Evolutionary conservation across 306 rosid species (phyloP), one percentile per base, ranked within the genome.

Genomic region (Albizia julibrissin): DNA sequence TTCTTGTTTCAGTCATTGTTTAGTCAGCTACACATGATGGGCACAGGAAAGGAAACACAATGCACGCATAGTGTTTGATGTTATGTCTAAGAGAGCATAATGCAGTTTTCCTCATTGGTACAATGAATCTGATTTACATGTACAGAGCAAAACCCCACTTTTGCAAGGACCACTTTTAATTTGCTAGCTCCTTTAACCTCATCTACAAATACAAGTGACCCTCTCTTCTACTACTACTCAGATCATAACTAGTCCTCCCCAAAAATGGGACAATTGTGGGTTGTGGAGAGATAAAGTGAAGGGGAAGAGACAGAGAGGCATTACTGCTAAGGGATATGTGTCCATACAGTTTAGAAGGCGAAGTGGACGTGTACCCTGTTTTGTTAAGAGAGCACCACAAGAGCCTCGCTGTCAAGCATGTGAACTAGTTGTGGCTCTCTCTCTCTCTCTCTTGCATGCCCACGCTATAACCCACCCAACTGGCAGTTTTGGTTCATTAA

Each of bases 321-420:
- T 84, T 76, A 80, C 77, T 82, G 39, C 31, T 61, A 72, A 86
- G 82, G 87, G 79, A 86, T 85, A 85, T 87, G 92, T 88, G 90
- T 91, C 91, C 90, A 82, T 90, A 81, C 77, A 79, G 56, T 79
- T 88, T 56, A 69, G 83, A 83, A 84, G 91, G 79, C 80, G 86
- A 80, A 86, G 85, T 85, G 90, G 92, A 90, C 89, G 89, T 86
- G 92, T 91, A 86, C 83, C 78, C 79, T 76, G 89, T 87, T 89
- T 70, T 85, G 93, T 86, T 83, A 69, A 87, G 86, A 85, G 58
- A 18, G 40, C 87, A 65, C 89, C 84, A 88, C 90, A 83, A 84
- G 85, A 80, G 97, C 92, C 87, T 88, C 64, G 97, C 98, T 92
- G 98, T 91, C 91, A 75, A 84, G 86, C 98, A 94, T 92, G 97